Evolutionary conservation across 306 rosid species (phyloP).

Genomic region (Carpinus fangiana): DNA sequence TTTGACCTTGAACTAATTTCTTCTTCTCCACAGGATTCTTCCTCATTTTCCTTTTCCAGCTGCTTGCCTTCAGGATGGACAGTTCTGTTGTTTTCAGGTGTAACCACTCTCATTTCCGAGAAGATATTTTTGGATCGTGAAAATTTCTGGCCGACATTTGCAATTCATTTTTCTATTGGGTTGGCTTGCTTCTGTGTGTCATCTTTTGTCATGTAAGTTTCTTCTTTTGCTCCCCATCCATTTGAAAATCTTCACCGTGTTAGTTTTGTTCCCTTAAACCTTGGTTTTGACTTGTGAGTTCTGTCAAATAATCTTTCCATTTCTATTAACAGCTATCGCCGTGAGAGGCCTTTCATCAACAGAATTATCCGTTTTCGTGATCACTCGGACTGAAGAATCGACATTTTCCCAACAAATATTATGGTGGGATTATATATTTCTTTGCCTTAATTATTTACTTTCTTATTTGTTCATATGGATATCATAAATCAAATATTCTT

Average conservation of each 20-base stretch:
- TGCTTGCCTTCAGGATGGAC: constrained; percentile 93
- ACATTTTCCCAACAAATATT: constrained; percentile 11
- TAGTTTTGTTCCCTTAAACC: background rate
- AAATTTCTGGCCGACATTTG: constrained; percentile 72
- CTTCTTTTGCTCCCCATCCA: constrained; percentile 13
- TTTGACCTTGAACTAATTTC: constrained; percentile 19
- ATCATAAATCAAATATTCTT: background rate
- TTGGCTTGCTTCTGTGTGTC: constrained; percentile 75
- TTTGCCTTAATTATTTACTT: constrained; percentile 17
- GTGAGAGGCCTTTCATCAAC: constrained; percentile 71
- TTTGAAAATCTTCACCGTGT: background rate
- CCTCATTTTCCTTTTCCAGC: constrained; percentile 62
- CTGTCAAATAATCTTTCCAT: background rate
- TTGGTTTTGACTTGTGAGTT: background rate
- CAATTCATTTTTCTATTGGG: constrained; percentile 66
- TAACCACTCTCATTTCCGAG: constrained; percentile 72
- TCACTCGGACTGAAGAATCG: constrained; percentile 61
- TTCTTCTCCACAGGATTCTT: constrained; percentile 56
- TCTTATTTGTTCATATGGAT: background rate
- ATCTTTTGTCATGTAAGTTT: constrained; percentile 60
- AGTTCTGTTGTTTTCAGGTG: constrained; percentile 59
- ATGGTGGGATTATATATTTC: constrained; percentile 29
- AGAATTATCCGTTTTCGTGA: constrained; percentile 61
- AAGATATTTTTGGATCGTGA: constrained; percentile 64
- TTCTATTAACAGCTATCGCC: constrained; percentile 47